Percentiles rank a stretch among this genome's conserved stretches.
These are phyloP conservation scores for Drechslerella dactyloides DNA, from an alignment of 2,329 filamentous ascomycete species.

Conservation along the genomic window DNA sequence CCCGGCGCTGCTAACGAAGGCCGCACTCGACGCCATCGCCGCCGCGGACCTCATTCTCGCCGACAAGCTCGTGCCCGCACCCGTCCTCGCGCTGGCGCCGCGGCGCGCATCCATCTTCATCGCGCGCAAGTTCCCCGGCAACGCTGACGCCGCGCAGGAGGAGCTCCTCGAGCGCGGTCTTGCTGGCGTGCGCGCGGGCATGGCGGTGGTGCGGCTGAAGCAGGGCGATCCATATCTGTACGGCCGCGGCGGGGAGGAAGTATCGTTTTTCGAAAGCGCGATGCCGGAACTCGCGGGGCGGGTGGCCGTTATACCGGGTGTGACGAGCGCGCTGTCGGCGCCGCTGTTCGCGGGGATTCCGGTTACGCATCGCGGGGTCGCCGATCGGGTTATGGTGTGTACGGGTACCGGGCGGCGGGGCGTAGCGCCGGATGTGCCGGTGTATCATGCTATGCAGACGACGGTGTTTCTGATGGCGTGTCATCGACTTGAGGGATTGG, in stretches of 20 bases:
- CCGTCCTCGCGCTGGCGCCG: conserved; percentile 86
- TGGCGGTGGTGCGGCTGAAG: conserved; percentile 86
- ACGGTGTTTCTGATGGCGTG: conserved; percentile 95
- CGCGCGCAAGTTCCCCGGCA: conserved; percentile 95
- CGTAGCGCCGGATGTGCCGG: conserved; percentile 78
- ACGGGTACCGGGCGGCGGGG: conserved; percentile 95
- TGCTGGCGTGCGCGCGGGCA: conserved; percentile 70
- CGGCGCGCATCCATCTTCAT: conserved; percentile 88
- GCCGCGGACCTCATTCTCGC: conserved; percentile 79
- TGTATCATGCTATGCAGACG: conserved; percentile 76
- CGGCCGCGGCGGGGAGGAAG: conserved; percentile 91
- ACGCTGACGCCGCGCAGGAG: conserved; percentile 89
- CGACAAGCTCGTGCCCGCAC: conserved; percentile 83
- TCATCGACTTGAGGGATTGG: conserved; percentile 77
- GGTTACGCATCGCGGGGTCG: conserved; percentile 83
- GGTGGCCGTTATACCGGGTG: conserved; percentile 79
- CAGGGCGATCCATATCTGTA: conserved; percentile 98
- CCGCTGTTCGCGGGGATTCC: conserved; percentile 89
- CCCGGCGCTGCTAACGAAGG: conserved; percentile 85
- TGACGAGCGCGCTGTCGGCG: conserved; percentile 85
- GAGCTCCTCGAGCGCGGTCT: conserved; percentile 83
- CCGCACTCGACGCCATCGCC: conserved; percentile 77
- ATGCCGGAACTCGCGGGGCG: conserved; percentile 59
- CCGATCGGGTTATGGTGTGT: conserved; percentile 93
- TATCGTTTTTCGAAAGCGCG: conserved; percentile 76